A percentile compares a stretch with the other conserved stretches of the same genome.
These are phyloP conservation scores for Withania somnifera DNA, from an alignment of 305 asterid species.

Conservation along the genomic window DNA sequence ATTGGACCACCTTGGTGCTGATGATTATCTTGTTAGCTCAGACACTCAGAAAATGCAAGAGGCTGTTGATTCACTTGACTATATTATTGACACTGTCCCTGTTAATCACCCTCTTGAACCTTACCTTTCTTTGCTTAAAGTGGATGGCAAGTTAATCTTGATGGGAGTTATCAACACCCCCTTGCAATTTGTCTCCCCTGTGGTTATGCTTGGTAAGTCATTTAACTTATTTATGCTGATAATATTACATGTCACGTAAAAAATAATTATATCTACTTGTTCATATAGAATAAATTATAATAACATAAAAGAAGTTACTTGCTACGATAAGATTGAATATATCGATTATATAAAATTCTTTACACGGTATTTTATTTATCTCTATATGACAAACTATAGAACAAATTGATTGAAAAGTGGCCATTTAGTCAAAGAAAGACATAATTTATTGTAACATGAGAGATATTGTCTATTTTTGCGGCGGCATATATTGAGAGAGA, in stretches of 20 bases:
- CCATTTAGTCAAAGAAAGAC: background rate
- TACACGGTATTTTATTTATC: too few relatives aligned
- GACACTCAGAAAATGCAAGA: constrained; percentile 49
- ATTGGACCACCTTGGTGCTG: constrained; percentile 70
- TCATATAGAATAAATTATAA: background rate
- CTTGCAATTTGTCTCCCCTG: constrained; percentile 65
- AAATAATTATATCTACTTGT: too few relatives aligned
- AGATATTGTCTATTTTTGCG: background rate
- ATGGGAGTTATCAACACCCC: constrained; percentile 93
- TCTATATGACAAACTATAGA: background rate
- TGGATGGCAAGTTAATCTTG: constrained; percentile 78
- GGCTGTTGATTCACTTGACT: constrained; percentile 64
- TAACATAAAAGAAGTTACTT: background rate
- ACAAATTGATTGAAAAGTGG: background rate
- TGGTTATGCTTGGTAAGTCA: constrained; percentile 86
- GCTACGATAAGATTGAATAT: background rate
- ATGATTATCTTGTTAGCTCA: constrained; percentile 71
- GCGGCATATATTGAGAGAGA: background rate
- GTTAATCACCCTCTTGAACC: constrained; percentile 79
- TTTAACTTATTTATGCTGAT: background rate
- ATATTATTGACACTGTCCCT: constrained; percentile 81
- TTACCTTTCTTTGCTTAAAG: constrained; percentile 65
- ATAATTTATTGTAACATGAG: background rate
- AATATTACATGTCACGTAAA: too few relatives aligned
- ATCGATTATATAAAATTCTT: too few relatives aligned